Evolutionary conservation across 257 asterid genomes (phyloP).

Genomic region (Penstemon barbatus): DNA sequence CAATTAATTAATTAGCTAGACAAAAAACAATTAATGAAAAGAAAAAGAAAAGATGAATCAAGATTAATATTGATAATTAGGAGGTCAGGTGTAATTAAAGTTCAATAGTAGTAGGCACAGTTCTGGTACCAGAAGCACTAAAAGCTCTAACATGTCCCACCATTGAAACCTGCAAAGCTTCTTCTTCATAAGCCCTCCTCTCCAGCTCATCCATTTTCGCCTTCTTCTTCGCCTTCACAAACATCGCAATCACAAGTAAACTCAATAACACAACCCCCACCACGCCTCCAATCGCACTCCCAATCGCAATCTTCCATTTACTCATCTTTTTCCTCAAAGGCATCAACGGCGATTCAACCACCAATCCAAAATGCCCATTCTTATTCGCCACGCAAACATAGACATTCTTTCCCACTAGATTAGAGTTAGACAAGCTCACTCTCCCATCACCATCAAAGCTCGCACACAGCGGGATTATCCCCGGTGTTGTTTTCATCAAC

Average conservation of each 20-base stretch:
- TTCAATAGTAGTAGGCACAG: slow-evolving; percentile 59
- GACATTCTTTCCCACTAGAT: slow-evolving; percentile 42
- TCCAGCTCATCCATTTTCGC: slow-evolving; percentile 82
- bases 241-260: slow-evolving; percentile 61
- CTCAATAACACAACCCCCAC: slow-evolving; percentile 67
- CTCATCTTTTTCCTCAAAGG: slow-evolving; percentile 46
- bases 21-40: too few species aligned
- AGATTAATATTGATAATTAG: too few species aligned
- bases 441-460: slow-evolving; percentile 61
- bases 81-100: too few species aligned
- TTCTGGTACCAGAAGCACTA: slow-evolving; percentile 66
- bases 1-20: too few species aligned
- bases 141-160: slow-evolving; percentile 91
- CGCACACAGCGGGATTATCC: slow-evolving; percentile 66
- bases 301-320: slow-evolving; percentile 59
- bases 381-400: slow-evolving; percentile 53
- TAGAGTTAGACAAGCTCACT: slow-evolving; percentile 41
- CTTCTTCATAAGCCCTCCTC: slow-evolving; percentile 91
- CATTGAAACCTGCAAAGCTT: slow-evolving; percentile 92
- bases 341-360: slow-evolving; percentile 63
- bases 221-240: slow-evolving; percentile 76
- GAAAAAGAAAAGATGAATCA: too few species aligned
- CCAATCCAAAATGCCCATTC: slow-evolving; percentile 72
- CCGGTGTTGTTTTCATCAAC: slow-evolving; percentile 30
- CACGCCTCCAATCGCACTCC: slow-evolving; percentile 68